phyloP scores from a whole-genome alignment of 306 rosid genomes.

The Cercis canadensis region DNA sequence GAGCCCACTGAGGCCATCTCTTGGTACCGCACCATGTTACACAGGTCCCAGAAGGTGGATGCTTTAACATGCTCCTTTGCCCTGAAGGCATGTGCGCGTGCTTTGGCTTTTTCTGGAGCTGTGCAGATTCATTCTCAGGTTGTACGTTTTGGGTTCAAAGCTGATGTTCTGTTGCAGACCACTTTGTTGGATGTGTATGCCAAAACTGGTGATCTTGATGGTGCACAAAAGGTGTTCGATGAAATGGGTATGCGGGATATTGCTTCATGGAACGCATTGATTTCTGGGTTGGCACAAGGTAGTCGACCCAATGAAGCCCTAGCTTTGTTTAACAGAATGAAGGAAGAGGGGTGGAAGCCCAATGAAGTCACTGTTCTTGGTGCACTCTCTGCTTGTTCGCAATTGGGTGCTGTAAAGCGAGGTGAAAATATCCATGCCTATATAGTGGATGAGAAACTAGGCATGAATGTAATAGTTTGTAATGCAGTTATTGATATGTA shows the following conservation, averaged over 20 bases:
- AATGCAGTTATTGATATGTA: slow-evolving; percentile 89
- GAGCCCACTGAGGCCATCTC: slow-evolving; percentile 67
- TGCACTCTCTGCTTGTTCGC: slow-evolving; percentile 79
- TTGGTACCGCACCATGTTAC: slow-evolving; percentile 63
- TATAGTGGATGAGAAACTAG: slow-evolving; percentile 58
- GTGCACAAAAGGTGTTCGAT: slow-evolving; percentile 78
- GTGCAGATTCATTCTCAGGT: slow-evolving; percentile 71
- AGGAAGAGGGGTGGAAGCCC: slow-evolving; percentile 68
- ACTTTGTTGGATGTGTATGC: slow-evolving; percentile 85
- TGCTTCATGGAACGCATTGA: slow-evolving; percentile 83
- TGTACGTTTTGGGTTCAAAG: slow-evolving; percentile 62
- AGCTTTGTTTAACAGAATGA: slow-evolving; percentile 67
- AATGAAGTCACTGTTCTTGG: slow-evolving; percentile 79
- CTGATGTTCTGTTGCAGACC: slow-evolving; percentile 60
- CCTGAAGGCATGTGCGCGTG: slow-evolving; percentile 87
- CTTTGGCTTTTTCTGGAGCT: slow-evolving; percentile 66
- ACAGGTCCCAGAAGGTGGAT: slow-evolving; percentile 52
- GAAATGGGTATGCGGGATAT: slow-evolving; percentile 69
- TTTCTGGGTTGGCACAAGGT: slow-evolving; percentile 88
- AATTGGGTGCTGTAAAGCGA: slow-evolving; percentile 75
- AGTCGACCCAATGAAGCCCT: slow-evolving; percentile 68
- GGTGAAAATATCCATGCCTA: slow-evolving; percentile 63
- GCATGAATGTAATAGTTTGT: slow-evolving; percentile 69
- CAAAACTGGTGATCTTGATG: slow-evolving; percentile 58
- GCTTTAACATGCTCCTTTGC: slow-evolving; percentile 84